Conservation (phyloP, 2,329 filamentous ascomycete genomes). For the Calonectria pseudoreteaudii region DNA sequence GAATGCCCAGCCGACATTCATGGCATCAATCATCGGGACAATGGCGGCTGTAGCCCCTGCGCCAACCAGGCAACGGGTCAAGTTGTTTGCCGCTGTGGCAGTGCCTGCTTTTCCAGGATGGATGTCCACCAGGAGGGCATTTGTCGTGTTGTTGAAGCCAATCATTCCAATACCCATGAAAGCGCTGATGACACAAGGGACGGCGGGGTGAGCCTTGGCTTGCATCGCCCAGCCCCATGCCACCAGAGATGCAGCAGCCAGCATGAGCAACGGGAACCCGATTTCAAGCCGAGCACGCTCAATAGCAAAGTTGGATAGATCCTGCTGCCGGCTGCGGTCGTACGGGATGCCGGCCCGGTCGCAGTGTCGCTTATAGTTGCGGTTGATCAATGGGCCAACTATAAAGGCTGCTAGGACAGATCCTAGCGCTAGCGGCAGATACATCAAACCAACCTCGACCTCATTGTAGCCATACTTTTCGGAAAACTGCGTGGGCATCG, state of each 20-base stretch:
- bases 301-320: constrained; percentile 62
- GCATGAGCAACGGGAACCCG: constrained; percentile 61
- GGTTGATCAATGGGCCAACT: constrained; percentile 70
- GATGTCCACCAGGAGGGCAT: constrained; percentile 67
- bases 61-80: constrained; percentile 66
- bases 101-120: constrained; percentile 64
- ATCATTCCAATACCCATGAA: constrained; percentile 62
- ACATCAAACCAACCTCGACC: constrained; percentile 64
- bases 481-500: constrained; percentile 57
- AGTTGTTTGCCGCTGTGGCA: constrained; percentile 67
- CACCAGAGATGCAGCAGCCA: constrained; percentile 60
- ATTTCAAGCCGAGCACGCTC: constrained; percentile 63
- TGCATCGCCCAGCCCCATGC: constrained; percentile 66
- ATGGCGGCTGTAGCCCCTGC: constrained; percentile 65
- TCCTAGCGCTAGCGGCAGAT: constrained; percentile 62
- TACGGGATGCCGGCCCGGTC: constrained; percentile 62
- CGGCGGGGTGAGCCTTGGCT: constrained; percentile 56
- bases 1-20: constrained; percentile 66
- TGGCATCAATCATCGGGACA: constrained; percentile 61
- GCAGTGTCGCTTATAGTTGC: constrained; percentile 75
- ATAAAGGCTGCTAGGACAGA: constrained; percentile 59
- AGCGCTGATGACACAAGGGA: constrained; percentile 59
- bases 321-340: constrained; percentile 63
- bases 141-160: constrained; percentile 65
- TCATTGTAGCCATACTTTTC: constrained; percentile 71